Percentiles rank a stretch among this genome's conserved stretches.
Evolutionary conservation across 805 yeast genomes (phyloP).

Genomic region (Maudiozyma pseudohumilis): DNA sequence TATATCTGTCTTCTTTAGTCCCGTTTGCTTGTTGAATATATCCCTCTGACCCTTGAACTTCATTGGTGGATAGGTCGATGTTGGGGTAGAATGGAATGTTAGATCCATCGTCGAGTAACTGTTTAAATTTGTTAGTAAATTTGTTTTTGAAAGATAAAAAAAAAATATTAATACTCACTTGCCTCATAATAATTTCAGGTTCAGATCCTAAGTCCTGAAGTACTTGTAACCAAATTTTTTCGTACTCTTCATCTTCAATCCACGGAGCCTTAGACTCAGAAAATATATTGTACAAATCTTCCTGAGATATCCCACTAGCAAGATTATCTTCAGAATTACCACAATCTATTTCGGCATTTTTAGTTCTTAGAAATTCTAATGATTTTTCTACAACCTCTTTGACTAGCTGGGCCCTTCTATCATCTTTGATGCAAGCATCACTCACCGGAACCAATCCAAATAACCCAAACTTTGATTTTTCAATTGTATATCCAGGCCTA

Average conservation of each 20-base stretch:
- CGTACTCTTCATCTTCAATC: constrained; percentile 43
- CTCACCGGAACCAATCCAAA: constrained; percentile 51
- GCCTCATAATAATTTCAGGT: constrained; percentile 72
- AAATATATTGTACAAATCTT: constrained; percentile 45
- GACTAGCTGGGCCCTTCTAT: constrained; percentile 56
- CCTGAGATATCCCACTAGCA: constrained; percentile 42
- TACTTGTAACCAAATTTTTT: constrained; percentile 65
- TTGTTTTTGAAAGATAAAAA: constrained; percentile 13
- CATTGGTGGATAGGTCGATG: constrained; percentile 32
- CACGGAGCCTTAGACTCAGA: constrained; percentile 29
- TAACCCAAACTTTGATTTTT: constrained; percentile 25
- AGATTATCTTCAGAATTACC: constrained; percentile 40
- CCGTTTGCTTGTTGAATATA: constrained; percentile 27
- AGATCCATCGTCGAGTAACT: constrained; percentile 24
- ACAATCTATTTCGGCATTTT: constrained; percentile 56
- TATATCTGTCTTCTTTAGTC: constrained; percentile 37
- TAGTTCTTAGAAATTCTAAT: constrained; percentile 51
- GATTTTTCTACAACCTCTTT: constrained; percentile 58
- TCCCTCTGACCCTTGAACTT: constrained; percentile 30
- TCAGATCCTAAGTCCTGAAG: constrained; percentile 49
- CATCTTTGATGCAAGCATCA: constrained; percentile 66
- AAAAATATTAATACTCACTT: constrained; percentile 36
- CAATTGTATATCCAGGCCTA: constrained; percentile 53
- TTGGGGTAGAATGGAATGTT: constrained; percentile 31
- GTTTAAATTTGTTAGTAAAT: constrained; percentile 6